phyloP scores from a whole-genome alignment of 495 filamentous ascomycete species.

The Penicillium parvum region DNA sequence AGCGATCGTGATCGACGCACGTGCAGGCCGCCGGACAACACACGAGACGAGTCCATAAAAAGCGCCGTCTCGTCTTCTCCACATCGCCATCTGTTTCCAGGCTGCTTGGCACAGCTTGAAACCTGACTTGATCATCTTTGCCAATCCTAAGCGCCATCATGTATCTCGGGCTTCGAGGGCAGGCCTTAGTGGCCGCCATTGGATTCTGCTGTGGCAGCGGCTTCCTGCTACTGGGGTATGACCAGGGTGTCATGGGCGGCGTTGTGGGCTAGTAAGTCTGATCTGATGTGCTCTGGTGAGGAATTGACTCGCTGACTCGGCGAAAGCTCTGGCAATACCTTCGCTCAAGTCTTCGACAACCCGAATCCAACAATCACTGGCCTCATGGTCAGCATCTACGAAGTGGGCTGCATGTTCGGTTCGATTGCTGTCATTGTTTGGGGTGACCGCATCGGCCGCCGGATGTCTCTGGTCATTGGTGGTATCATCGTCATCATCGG shows the following conservation, averaged over 20 bases:
- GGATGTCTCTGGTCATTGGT: slow-evolving; percentile 54
- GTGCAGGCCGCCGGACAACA: too few relatives aligned
- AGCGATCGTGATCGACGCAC: too few relatives aligned
- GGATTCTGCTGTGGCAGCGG: too few relatives aligned
- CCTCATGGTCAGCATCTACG: slow-evolving; percentile 12
- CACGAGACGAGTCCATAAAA: too few relatives aligned
- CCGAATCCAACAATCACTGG: neutral
- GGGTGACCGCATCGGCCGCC: slow-evolving; percentile 62
- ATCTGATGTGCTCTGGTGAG: too few relatives aligned
- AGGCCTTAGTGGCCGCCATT: too few relatives aligned
- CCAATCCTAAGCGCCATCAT: too few relatives aligned
- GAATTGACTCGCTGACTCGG: neutral
- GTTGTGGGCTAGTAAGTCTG: neutral
- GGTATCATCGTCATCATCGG: slow-evolving; percentile 67
- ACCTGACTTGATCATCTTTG: too few relatives aligned
- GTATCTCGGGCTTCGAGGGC: too few relatives aligned
- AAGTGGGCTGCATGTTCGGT: slow-evolving; percentile 64
- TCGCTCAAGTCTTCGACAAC: neutral
- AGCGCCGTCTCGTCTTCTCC: too few relatives aligned
- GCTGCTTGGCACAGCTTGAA: too few relatives aligned
- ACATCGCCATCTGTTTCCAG: too few relatives aligned
- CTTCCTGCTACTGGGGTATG: slow-evolving; percentile 2
- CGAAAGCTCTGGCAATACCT: slow-evolving; percentile 1
- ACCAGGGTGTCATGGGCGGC: slow-evolving; percentile 1
- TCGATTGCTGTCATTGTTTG: slow-evolving; percentile 60